Conservation (phyloP, 1,284 basidiomycete species). For the Ustilago curta region DNA sequence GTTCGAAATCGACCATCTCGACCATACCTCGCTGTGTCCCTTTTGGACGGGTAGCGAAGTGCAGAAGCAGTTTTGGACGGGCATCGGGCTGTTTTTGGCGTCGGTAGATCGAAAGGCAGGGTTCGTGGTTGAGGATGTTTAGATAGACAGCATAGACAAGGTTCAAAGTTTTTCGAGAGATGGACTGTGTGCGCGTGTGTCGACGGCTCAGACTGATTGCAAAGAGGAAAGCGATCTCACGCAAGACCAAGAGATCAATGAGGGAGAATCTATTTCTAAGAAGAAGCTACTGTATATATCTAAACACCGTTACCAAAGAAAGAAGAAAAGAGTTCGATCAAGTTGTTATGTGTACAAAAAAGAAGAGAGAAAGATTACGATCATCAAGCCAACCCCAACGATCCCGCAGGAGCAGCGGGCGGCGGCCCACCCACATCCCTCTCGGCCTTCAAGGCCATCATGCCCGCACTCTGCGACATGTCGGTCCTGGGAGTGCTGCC, state of each 20-base stretch:
- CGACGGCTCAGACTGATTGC: too few relatives aligned
- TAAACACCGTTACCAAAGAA: slow-evolving; percentile 45
- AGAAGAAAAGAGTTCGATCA: background rate
- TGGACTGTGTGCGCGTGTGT: background rate
- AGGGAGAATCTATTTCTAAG: slow-evolving; percentile 26
- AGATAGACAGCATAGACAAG: slow-evolving; percentile 1
- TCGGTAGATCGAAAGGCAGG: slow-evolving; percentile 27
- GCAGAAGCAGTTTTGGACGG: slow-evolving; percentile 52
- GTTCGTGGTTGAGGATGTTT: background rate
- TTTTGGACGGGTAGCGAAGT: slow-evolving; percentile 53
- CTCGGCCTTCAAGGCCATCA: slow-evolving; percentile 33
- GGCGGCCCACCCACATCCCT: slow-evolving; percentile 27
- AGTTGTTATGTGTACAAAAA: background rate
- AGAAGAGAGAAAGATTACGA: background rate
- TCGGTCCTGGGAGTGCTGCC: slow-evolving; percentile 33
- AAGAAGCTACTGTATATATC: slow-evolving; percentile 19
- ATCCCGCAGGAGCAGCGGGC: slow-evolving; percentile 33
- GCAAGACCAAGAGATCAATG: background rate
- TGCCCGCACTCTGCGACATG: slow-evolving; percentile 13
- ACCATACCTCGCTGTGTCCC: slow-evolving; percentile 48
- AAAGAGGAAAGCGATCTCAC: background rate
- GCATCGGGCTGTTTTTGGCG: slow-evolving; percentile 43
- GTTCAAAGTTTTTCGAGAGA: background rate
- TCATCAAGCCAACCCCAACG: slow-evolving; percentile 39
- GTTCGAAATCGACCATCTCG: slow-evolving; percentile 26